These are phyloP conservation scores for Pseudogymnoascus sp. DNA, from an alignment of 2,329 filamentous ascomycete genomes.

Conservation along the genomic window DNA sequence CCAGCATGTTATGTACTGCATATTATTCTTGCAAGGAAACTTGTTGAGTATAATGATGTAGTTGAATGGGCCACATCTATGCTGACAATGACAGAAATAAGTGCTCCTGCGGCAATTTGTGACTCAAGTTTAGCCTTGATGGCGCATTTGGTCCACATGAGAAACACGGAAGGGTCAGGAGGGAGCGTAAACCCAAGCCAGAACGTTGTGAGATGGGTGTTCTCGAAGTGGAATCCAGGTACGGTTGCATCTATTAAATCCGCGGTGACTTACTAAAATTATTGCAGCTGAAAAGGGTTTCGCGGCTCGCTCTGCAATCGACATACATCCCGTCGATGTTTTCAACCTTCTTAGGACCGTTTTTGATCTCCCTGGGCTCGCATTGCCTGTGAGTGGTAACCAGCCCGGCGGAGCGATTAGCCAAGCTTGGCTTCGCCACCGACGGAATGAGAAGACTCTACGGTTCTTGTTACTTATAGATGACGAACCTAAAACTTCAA, in stretches of 20 bases:
- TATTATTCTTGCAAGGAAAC: slow-evolving; percentile 53
- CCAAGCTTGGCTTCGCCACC: slow-evolving; percentile 26
- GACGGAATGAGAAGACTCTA: slow-evolving; percentile 36
- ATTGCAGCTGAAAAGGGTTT: slow-evolving; percentile 57
- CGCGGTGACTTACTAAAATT: slow-evolving; percentile 15
- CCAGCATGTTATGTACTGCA: slow-evolving; percentile 68
- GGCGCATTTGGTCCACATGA: slow-evolving; percentile 56
- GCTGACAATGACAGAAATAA: slow-evolving; percentile 68
- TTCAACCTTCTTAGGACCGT: slow-evolving; percentile 62
- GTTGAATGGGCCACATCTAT: slow-evolving; percentile 65
- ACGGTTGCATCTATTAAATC: slow-evolving; percentile 26
- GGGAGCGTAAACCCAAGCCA: slow-evolving; percentile 59
- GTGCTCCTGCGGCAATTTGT: slow-evolving; percentile 68
- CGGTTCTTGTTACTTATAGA: slow-evolving; percentile 49
- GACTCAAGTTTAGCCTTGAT: slow-evolving; percentile 73
- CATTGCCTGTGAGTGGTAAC: slow-evolving; percentile 6
- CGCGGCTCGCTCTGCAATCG: slow-evolving; percentile 54
- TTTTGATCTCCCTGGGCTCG: slow-evolving; percentile 41
- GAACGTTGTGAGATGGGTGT: slow-evolving; percentile 72
- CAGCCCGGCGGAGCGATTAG: slow-evolving; percentile 23
- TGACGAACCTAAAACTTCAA: not conserved
- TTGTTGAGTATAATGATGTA: slow-evolving; percentile 61
- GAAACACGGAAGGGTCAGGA: slow-evolving; percentile 59
- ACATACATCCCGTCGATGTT: slow-evolving; percentile 57
- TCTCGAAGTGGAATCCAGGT: slow-evolving; percentile 77